A percentile compares a stretch with the other conserved stretches of the same genome.
These are phyloP conservation scores for Septoria linicola DNA, from an alignment of 2,329 filamentous ascomycete genomes.

Conservation along the genomic window DNA sequence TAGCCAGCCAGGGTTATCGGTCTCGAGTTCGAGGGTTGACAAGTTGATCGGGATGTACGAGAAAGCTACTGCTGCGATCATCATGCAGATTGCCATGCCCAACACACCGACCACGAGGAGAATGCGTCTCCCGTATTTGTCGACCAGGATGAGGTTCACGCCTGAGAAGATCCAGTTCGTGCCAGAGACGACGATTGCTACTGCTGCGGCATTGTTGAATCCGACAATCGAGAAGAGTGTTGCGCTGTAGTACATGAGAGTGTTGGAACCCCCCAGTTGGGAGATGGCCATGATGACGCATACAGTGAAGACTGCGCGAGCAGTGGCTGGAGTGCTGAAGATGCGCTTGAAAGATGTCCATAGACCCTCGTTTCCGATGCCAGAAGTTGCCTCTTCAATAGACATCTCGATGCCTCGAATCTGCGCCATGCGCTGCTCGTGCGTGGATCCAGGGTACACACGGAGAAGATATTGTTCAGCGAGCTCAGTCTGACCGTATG, in stretches of 20 bases:
- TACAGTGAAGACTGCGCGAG: slow-evolving; percentile 48
- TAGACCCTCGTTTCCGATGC: slow-evolving; percentile 44
- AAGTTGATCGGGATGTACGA: slow-evolving; percentile 49
- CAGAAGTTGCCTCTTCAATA: slow-evolving; percentile 44
- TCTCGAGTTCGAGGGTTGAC: slow-evolving; percentile 42
- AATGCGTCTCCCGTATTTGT: slow-evolving; percentile 47
- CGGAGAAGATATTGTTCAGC: slow-evolving; percentile 42
- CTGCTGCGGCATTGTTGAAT: slow-evolving; percentile 51
- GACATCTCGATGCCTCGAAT: slow-evolving; percentile 43
- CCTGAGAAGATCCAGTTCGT: slow-evolving; percentile 54
- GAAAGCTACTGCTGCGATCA: slow-evolving; percentile 48
- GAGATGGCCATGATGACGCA: slow-evolving; percentile 55
- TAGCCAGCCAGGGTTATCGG: slow-evolving; percentile 37
- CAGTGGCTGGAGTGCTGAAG: slow-evolving; percentile 46
- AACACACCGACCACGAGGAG: slow-evolving; percentile 47
- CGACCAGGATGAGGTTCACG: slow-evolving; percentile 50
- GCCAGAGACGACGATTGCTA: slow-evolving; percentile 47
- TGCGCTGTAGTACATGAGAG: slow-evolving; percentile 44
- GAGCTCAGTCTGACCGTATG: slow-evolving; percentile 44
- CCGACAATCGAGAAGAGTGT: slow-evolving; percentile 51
- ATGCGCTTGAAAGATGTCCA: slow-evolving; percentile 48
- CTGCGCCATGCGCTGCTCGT: slow-evolving; percentile 48
- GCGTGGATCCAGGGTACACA: slow-evolving; percentile 47
- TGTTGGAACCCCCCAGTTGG: slow-evolving; percentile 51
- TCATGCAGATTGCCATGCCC: slow-evolving; percentile 47